Evolutionary conservation across 345 rosid genomes (phyloP).

Genomic region (Camelina sativa): DNA sequence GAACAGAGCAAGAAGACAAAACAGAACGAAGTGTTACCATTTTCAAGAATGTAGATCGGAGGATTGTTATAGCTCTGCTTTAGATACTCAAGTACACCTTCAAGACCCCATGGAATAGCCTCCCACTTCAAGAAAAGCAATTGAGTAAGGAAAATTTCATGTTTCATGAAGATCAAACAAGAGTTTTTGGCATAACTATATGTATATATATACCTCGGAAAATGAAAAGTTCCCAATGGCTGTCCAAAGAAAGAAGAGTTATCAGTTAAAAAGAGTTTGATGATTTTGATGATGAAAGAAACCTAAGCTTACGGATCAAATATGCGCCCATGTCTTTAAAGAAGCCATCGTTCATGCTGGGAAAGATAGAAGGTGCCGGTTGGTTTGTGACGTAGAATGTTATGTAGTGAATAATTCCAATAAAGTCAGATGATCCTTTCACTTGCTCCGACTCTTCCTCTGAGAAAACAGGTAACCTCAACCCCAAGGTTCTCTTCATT

Average conservation of each 20-base stretch:
- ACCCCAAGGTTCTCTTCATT: not conserved
- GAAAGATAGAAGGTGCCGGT: not conserved
- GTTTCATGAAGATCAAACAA: conserved; percentile 6
- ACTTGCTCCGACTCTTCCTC: not conserved
- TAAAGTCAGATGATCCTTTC: not conserved
- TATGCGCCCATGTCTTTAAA: not conserved
- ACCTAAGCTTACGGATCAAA: not conserved
- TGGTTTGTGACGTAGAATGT: not conserved
- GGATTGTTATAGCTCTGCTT: conserved; percentile 51
- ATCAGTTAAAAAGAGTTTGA: not conserved
- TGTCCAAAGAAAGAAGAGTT: not conserved
- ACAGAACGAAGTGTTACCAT: conserved; percentile 42
- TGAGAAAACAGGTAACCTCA: not conserved
- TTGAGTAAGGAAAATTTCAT: not conserved
- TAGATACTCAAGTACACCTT: conserved; percentile 46
- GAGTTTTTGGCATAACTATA: not conserved
- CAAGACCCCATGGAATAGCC: conserved; percentile 44
- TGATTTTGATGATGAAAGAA: not conserved
- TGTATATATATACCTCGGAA: not conserved
- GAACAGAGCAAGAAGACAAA: not conserved
- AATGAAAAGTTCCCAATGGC: not conserved
- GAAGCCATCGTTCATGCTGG: not conserved
- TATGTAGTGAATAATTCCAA: not conserved
- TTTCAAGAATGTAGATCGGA: conserved; percentile 56
- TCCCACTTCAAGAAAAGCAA: conserved; percentile 42